These are phyloP conservation scores for Apiospora aurea DNA, from an alignment of 2,329 filamentous ascomycete species.

Conservation along the genomic window DNA sequence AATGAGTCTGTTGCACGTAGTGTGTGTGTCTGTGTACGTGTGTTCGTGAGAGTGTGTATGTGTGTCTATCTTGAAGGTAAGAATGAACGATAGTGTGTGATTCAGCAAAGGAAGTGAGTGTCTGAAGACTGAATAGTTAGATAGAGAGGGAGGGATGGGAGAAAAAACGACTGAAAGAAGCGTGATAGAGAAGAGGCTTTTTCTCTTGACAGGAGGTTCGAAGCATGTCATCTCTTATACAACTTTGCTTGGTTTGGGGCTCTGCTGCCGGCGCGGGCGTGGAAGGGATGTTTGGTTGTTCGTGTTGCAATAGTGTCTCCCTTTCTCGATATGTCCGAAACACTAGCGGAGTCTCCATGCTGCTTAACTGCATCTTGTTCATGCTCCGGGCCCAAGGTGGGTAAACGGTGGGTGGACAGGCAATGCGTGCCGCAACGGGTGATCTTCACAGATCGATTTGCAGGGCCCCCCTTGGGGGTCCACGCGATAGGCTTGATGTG, in stretches of 20 bases:
- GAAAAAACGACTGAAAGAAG: neutral
- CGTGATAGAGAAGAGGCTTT: neutral
- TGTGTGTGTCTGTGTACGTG: neutral
- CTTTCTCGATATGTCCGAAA: neutral
- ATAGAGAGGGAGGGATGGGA: neutral
- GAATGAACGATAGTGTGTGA: slow-evolving; percentile 16
- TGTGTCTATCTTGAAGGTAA: slow-evolving; percentile 4
- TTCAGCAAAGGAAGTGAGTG: slow-evolving; percentile 6
- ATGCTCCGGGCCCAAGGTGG: neutral
- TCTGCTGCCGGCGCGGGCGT: neutral
- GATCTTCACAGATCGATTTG: no score
- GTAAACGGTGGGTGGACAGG: no score
- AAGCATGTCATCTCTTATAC: slow-evolving; percentile 8
- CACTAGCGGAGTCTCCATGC: slow-evolving; percentile 8
- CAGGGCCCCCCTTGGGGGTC: neutral
- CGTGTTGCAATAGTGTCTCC: neutral
- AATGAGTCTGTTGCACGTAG: neutral
- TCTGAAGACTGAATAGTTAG: slow-evolving; percentile 6
- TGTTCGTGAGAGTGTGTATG: neutral
- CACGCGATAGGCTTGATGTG: neutral
- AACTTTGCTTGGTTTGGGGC: neutral
- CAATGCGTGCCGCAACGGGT: no score
- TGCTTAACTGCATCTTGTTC: neutral
- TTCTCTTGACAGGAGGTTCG: neutral
- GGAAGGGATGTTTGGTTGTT: neutral